Conservation (phyloP, 805 yeast genomes). For the Wickerhamomyces silvicola region DNA sequence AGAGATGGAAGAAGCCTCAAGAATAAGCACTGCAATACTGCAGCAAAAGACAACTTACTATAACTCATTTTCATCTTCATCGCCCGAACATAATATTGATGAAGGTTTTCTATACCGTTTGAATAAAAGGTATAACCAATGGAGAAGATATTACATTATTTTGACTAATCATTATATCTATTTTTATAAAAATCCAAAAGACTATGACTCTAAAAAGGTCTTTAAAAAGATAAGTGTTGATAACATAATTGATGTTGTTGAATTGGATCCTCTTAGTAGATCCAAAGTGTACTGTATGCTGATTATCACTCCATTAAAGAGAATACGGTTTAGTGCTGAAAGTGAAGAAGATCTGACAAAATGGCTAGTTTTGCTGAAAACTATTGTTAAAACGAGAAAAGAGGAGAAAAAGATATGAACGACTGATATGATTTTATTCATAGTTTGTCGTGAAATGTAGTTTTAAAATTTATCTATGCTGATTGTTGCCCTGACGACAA, state of each 20-base stretch:
- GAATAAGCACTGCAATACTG: neutral
- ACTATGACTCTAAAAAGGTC: constrained; percentile 11
- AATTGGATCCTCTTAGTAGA: constrained; percentile 40
- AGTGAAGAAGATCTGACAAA: constrained; percentile 39
- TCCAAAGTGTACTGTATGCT: constrained; percentile 39
- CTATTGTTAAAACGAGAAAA: constrained; percentile 20
- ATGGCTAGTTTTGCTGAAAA: constrained; percentile 43
- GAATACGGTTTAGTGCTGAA: constrained; percentile 37
- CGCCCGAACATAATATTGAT: constrained; percentile 31
- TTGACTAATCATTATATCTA: constrained; percentile 35
- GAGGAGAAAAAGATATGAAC: constrained; percentile 4
- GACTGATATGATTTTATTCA: too few species aligned
- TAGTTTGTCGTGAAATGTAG: too few species aligned
- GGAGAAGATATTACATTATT: constrained; percentile 38
- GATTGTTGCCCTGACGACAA: too few species aligned
- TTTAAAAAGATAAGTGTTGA: constrained; percentile 28
- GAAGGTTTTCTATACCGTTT: constrained; percentile 36
- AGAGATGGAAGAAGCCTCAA: constrained; percentile 3
- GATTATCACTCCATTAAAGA: constrained; percentile 39
- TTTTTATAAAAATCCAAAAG: constrained; percentile 31
- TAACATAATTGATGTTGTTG: constrained; percentile 41
- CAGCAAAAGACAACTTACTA: constrained; percentile 9
- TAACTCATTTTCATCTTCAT: constrained; percentile 16
- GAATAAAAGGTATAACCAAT: constrained; percentile 38
- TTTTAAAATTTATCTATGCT: too few species aligned